Evolutionary conservation across 2,329 filamentous ascomycete genomes (phyloP).

Genomic region (Allantophomopsis lycopodina): DNA sequence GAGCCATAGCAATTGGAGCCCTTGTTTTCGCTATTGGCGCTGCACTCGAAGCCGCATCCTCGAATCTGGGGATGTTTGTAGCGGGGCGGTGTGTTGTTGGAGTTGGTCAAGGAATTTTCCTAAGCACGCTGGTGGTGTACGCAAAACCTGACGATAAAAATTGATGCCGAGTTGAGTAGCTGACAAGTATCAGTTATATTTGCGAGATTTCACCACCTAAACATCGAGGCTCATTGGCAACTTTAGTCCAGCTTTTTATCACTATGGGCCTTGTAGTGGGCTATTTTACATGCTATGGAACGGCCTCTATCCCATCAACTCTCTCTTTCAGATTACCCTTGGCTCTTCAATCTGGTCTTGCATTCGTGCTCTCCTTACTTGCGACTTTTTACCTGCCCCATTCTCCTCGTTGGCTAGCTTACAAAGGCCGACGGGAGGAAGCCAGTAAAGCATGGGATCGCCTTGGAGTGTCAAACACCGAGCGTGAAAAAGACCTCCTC

Average conservation of each 20-base stretch:
- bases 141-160: slow-evolving; percentile 1
- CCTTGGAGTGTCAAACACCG: slow-evolving; percentile 10
- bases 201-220: slow-evolving; percentile 43
- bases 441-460: slow-evolving; percentile 24
- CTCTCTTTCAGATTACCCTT: slow-evolving; percentile 44
- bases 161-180: no score
- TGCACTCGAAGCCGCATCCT: slow-evolving; percentile 33
- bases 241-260: slow-evolving; percentile 36
- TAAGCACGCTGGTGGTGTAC: slow-evolving; percentile 36
- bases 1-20: slow-evolving; percentile 32
- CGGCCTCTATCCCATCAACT: slow-evolving; percentile 27
- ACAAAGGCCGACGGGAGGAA: slow-evolving; percentile 28
- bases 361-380: slow-evolving; percentile 24
- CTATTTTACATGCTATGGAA: slow-evolving; percentile 47
- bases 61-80: slow-evolving; percentile 35
- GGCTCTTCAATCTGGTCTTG: slow-evolving; percentile 28
- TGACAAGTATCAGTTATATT: slow-evolving; percentile 26
- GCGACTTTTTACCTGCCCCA: slow-evolving; percentile 29
- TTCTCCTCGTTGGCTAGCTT: slow-evolving; percentile 44
- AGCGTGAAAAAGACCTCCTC: slow-evolving; percentile 10
- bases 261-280: slow-evolving; percentile 35
- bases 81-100: slow-evolving; percentile 40
- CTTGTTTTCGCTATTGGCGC: slow-evolving; percentile 38
- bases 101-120: slow-evolving; percentile 41
- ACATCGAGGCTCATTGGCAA: slow-evolving; percentile 33